A percentile compares a stretch with the other conserved stretches of the same genome.
These are phyloP conservation scores for Lecanicillium sp. DNA, from an alignment of 2,329 filamentous ascomycete genomes.

Conservation along the genomic window DNA sequence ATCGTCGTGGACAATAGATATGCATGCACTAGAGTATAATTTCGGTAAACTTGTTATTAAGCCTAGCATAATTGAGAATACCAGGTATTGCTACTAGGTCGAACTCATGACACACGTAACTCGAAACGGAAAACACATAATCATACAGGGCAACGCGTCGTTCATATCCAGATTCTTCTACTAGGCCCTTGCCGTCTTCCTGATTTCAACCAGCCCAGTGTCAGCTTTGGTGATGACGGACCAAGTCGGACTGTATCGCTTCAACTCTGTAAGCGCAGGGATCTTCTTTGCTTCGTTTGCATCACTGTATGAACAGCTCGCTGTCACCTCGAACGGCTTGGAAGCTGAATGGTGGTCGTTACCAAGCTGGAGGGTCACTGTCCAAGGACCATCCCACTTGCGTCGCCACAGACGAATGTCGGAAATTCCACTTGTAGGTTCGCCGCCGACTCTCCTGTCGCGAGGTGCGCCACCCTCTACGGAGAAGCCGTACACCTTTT, in stretches of 20 bases:
- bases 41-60: no score
- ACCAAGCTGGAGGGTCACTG: constrained; percentile 36
- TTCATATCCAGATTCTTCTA: constrained; percentile 12
- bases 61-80: not conserved
- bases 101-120: no score
- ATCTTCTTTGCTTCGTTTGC: constrained; percentile 63
- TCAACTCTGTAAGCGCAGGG: constrained; percentile 74
- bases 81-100: no score
- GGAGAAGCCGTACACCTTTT: constrained; percentile 54
- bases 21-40: not conserved
- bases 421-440: constrained; percentile 53
- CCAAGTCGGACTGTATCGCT: constrained; percentile 73
- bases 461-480: constrained; percentile 52
- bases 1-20: constrained; percentile 5
- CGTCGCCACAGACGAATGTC: constrained; percentile 76
- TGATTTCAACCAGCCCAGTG: constrained; percentile 76
- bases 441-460: constrained; percentile 56
- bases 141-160: no score
- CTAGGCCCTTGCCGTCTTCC: constrained; percentile 57
- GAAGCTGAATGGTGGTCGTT: constrained; percentile 9
- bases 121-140: no score
- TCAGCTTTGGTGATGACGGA: constrained; percentile 64
- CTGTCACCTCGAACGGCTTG: constrained; percentile 47
- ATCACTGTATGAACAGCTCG: constrained; percentile 84
- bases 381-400: constrained; percentile 69